Evolutionary conservation across 441 rosid species (phyloP), one percentile per base, ranked within the genome.

Genomic region (Gossypium trilobum): DNA sequence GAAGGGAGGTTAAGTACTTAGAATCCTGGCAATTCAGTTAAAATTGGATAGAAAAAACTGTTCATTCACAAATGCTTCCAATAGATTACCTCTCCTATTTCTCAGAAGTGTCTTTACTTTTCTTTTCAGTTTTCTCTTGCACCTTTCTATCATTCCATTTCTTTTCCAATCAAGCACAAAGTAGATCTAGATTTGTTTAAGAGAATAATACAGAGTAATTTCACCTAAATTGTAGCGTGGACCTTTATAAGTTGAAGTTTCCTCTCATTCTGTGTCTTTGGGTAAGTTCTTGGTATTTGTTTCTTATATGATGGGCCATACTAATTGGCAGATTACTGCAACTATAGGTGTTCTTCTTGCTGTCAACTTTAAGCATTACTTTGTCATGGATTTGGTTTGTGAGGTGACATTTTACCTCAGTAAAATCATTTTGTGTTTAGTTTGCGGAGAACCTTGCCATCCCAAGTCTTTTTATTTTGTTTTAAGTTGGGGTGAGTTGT

Each of bases 321-420:
- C 55, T 11, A n/a, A 2, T 66, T 14, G 57, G 57, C 57, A 13
- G 17, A 16, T 29, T 61, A 48, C 52, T 61, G 59, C 54, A 42
- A 23, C 54, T 22, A 50, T 4, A 10, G 7, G 70, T 73, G 16
- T 13, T 63, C 36, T 68, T 6, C 17, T 48, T 66, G 23, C 57
- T 48, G 13, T 66, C 39, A 66, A 66, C 20, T 14, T 25, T 23
- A 8, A 5, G 57, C 56, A 23, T 66, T 66, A 44, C 39, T 66
- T 66, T 66, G 23, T 66, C 57, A 19, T 66, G 57, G 39, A 46
- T 66, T 66, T 46, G 56, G 70, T 65, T 44, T 44, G 56, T 2
- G n/a, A 23, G 39, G 56, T 66, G 57, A 6, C 20, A n/a, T 68
- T 50, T 27, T 68, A 27, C 25, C 27, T 9, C 9, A 51, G 39